Percentiles rank a stretch among this genome's conserved stretches.
Evolutionary conservation across 164 flowering plant genomes (phyloP).

Genomic region (Dillenia turbinata): DNA sequence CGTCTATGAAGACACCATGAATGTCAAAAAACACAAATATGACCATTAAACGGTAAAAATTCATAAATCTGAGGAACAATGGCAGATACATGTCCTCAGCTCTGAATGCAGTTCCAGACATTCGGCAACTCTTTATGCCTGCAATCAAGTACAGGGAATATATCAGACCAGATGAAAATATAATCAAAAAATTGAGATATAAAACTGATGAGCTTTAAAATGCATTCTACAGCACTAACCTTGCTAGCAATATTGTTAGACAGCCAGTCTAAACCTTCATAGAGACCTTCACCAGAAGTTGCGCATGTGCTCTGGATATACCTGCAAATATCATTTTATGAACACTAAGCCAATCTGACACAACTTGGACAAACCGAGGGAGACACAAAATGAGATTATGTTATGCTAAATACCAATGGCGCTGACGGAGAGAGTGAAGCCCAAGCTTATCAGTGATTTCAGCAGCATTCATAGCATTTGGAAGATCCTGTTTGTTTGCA

Average conservation of each 20-base stretch:
- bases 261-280: constrained; percentile 75
- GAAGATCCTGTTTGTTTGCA: constrained; percentile 91
- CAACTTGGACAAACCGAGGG: neutral
- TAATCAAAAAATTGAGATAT: too few species aligned
- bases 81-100: too few species aligned
- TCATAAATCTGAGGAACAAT: too few species aligned
- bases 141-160: too few species aligned
- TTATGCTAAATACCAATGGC: constrained; percentile 51
- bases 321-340: constrained; percentile 25
- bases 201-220: too few species aligned
- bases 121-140: neutral
- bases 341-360: neutral
- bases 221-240: constrained; percentile 6
- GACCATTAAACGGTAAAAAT: too few species aligned
- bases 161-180: too few species aligned
- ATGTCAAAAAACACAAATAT: too few species aligned
- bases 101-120: neutral
- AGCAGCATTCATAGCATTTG: constrained; percentile 87
- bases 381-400: neutral
- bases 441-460: constrained; percentile 88
- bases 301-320: constrained; percentile 84
- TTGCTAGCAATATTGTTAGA: constrained; percentile 44
- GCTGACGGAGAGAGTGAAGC: constrained; percentile 77
- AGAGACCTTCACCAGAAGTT: constrained; percentile 76
- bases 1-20: too few species aligned